Percentiles rank a stretch among this genome's conserved stretches.
phyloP scores from a whole-genome alignment of 257 asterid genomes.

The Coffea eugenioides region DNA sequence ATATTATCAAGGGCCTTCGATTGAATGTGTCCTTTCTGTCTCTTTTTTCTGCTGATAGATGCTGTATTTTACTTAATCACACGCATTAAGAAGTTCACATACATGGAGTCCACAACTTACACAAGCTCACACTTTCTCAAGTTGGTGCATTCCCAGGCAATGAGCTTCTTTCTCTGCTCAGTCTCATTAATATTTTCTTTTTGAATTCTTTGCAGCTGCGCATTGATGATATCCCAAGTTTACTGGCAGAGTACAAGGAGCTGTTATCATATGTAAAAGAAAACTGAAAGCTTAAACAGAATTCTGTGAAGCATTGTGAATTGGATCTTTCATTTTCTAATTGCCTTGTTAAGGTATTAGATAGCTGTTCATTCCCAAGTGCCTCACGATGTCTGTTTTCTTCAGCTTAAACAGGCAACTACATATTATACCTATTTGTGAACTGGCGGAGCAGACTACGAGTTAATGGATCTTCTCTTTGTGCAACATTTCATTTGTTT shows the following conservation, averaged over 20 bases:
- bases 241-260: constrained; percentile 73
- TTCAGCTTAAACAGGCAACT: neutral
- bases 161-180: neutral
- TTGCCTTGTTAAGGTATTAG: neutral
- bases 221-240: constrained; percentile 58
- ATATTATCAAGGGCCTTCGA: neutral
- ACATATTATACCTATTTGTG: neutral
- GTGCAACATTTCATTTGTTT: neutral
- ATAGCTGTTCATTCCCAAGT: neutral
- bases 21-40: neutral
- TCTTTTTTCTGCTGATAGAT: neutral
- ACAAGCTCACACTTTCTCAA: neutral
- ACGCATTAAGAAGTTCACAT: neutral
- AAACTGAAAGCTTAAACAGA: constrained; percentile 18
- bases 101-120: neutral
- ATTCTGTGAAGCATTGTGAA: neutral
- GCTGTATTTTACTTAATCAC: neutral
- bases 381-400: neutral
- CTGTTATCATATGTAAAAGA: constrained; percentile 38
- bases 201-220: constrained; percentile 55
- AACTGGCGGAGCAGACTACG: neutral
- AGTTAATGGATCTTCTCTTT: neutral
- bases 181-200: constrained; percentile 5
- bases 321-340: neutral
- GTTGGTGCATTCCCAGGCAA: neutral